phyloP scores from a whole-genome alignment of 2,329 filamentous ascomycete species.

The Fusarium sp. region DNA sequence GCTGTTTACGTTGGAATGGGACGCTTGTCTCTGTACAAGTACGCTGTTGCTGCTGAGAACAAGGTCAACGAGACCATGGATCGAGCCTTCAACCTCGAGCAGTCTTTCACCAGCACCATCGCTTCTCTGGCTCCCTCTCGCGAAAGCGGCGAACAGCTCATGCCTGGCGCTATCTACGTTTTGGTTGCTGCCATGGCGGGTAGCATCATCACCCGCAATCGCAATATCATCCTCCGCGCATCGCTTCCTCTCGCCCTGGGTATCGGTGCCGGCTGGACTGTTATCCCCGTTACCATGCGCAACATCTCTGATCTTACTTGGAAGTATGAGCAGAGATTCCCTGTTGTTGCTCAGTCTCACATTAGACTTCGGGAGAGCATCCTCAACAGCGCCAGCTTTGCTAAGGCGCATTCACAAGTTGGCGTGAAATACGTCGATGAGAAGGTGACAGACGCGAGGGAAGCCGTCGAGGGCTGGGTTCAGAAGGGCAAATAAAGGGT shows the following conservation, averaged over 20 bases:
- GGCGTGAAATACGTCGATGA: slow-evolving; percentile 80
- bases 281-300: slow-evolving; percentile 88
- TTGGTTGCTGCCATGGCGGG: slow-evolving; percentile 95
- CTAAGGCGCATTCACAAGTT: slow-evolving; percentile 78
- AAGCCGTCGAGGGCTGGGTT: slow-evolving; percentile 88
- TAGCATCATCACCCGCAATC: slow-evolving; percentile 88
- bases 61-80: slow-evolving; percentile 85
- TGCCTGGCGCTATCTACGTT: slow-evolving; percentile 92
- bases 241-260: slow-evolving; percentile 82
- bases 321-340: slow-evolving; percentile 92
- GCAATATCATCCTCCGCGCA: slow-evolving; percentile 83
- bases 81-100: slow-evolving; percentile 84
- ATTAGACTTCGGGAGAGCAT: slow-evolving; percentile 75
- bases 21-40: slow-evolving; percentile 82
- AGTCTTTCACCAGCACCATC: slow-evolving; percentile 88
- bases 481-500: slow-evolving; percentile 80
- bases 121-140: slow-evolving; percentile 87
- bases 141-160: slow-evolving; percentile 86
- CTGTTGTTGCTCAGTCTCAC: slow-evolving; percentile 84
- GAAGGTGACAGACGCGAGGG: slow-evolving; percentile 79
- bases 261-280: slow-evolving; percentile 82
- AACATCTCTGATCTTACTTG: slow-evolving; percentile 89
- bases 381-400: slow-evolving; percentile 76
- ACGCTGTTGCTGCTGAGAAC: slow-evolving; percentile 80
- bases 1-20: slow-evolving; percentile 82